Base-by-base conservation (phyloP, 2,329 filamentous ascomycete genomes). In the Aspergillus alliaceus region DNA sequence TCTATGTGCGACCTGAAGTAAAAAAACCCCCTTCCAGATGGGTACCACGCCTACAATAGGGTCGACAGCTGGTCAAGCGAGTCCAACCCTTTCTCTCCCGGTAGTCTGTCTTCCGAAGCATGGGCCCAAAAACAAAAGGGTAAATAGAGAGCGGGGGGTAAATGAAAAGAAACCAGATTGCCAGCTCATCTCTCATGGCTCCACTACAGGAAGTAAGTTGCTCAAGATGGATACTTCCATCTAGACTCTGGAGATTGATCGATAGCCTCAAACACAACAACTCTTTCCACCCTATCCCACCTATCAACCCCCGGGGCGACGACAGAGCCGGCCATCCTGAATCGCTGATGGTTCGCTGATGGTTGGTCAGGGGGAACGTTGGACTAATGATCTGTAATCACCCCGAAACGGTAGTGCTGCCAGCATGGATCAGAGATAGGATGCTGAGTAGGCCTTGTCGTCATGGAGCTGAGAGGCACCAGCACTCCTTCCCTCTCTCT, bases 121-220 rank as follows among this genome's bases (percentile, higher is more conserved):
- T n/a, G 35, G n/a, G 20, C 4, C n/a, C 35, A 3, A 18, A n/a
- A 11, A 18, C 39, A n/a, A 42, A 5, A 15, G 20, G 6, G 39
- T n/a, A 25, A 14, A 6, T 5, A 25, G n/a, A 25, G n/a, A 40
- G 20, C 12, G 39, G 24, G 5, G 4, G 22, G 11, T 11, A 42
- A 37, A 42, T 9, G 11, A 15, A 31, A 24, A 22, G 7, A 20
- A 32, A 9, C 11, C 18, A 22, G n/a, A 32, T 15, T 48, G 44
- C 44, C 44, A 48, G 44, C 44, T 48, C 44, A 48, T 15, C 37
- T 29, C n/a, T 48, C 44, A 48, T n/a, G 44, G 44, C 44, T 48
- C 44, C 44, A 48, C 44, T 31, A 32, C 27, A 7, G 11, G 24
- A 48, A 48, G 44, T 47, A 48, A 48, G 27, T 48, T 48, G 44